Evolutionary conservation across 78 protist species (phyloP).

Genomic region (Pelomyxa schiedti): DNA sequence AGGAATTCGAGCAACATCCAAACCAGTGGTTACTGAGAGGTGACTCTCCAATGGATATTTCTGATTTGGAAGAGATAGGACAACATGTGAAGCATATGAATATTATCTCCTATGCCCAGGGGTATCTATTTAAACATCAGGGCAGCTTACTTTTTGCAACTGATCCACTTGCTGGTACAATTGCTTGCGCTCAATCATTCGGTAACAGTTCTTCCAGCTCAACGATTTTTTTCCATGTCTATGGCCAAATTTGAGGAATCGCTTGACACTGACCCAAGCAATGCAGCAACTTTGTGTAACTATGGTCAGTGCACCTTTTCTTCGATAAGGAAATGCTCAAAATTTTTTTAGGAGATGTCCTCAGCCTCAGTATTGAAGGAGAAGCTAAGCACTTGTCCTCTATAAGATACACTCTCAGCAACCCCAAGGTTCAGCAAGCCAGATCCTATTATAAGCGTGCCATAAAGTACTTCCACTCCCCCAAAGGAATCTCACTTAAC

Average conservation of each 20-base stretch:
- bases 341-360: too few relatives aligned
- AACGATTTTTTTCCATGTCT: slow-evolving; percentile 35
- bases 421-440: slow-evolving; percentile 30
- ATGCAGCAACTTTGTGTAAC: slow-evolving; percentile 25
- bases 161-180: slow-evolving; percentile 52
- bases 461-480: not conserved
- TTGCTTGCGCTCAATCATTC: too few relatives aligned
- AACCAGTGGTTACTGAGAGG: slow-evolving; percentile 41
- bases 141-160: slow-evolving; percentile 26
- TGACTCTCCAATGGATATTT: slow-evolving; percentile 33
- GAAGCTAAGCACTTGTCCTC: slow-evolving; percentile 15
- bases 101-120: slow-evolving; percentile 40
- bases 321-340: not conserved
- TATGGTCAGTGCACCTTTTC: slow-evolving; percentile 8
- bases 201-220: too few relatives aligned
- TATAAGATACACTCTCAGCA: slow-evolving; percentile 3
- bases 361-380: slow-evolving; percentile 21
- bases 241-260: slow-evolving; percentile 32
- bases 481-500: not conserved
- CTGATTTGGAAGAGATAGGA: slow-evolving; percentile 53
- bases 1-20: slow-evolving; percentile 17
- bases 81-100: slow-evolving; percentile 37
- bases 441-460: slow-evolving; percentile 28
- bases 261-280: slow-evolving; percentile 50
- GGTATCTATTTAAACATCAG: slow-evolving; percentile 35